These are phyloP conservation scores for Ajuga chamaepitys DNA, from an alignment of 257 asterid genomes.

Conservation along the genomic window DNA sequence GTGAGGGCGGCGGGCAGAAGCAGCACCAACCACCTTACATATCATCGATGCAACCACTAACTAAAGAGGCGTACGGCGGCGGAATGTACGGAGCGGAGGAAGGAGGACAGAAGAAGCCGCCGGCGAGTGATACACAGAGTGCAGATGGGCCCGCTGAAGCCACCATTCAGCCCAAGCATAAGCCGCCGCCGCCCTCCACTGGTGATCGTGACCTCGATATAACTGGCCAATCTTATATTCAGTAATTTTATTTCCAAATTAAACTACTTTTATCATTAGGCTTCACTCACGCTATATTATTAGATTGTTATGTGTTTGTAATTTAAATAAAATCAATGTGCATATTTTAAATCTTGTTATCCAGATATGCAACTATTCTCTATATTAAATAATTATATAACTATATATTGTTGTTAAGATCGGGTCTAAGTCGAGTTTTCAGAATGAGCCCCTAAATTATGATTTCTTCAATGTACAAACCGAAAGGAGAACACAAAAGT, in stretches of 20 bases:
- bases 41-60: slow-evolving; percentile 48
- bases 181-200: slow-evolving; percentile 66
- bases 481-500: no score
- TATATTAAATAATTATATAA: no score
- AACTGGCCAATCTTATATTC: slow-evolving; percentile 74
- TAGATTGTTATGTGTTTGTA: no score
- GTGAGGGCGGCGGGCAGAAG: slow-evolving; percentile 2
- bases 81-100: slow-evolving; percentile 65
- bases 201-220: slow-evolving; percentile 65
- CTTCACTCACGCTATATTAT: no score
- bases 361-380: no score
- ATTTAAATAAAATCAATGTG: no score
- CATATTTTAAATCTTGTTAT: no score
- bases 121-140: slow-evolving; percentile 67
- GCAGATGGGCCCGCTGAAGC: slow-evolving; percentile 65
- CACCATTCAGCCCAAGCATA: slow-evolving; percentile 34
- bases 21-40: slow-evolving; percentile 39
- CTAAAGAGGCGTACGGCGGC: slow-evolving; percentile 69
- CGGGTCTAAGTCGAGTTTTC: no score
- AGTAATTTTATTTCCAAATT: slow-evolving; percentile 19
- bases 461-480: no score
- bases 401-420: no score
- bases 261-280: no score
- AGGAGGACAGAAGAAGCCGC: slow-evolving; percentile 20
- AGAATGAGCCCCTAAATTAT: no score